Conservation (phyloP, 257 asterid genomes). For the Solanum piurae region DNA sequence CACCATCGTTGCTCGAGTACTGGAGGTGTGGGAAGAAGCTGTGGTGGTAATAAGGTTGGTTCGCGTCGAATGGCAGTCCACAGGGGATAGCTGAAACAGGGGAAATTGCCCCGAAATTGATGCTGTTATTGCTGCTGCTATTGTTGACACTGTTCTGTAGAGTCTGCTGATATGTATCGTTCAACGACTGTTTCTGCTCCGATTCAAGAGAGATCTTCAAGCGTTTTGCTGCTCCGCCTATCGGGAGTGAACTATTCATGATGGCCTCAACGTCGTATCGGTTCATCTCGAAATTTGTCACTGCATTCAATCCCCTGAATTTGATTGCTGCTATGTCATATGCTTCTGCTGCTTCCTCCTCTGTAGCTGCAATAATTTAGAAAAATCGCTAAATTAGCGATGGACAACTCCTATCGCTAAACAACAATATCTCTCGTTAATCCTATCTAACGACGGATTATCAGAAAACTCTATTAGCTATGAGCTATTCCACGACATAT, state of each 20-base stretch:
- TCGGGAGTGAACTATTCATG: slow-evolving; percentile 47
- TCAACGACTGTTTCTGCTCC: slow-evolving; percentile 30
- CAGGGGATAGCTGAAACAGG: slow-evolving; percentile 43
- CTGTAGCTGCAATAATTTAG: slow-evolving; percentile 31
- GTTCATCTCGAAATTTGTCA: slow-evolving; percentile 46
- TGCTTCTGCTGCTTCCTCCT: slow-evolving; percentile 70
- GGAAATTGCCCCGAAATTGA: slow-evolving; percentile 45
- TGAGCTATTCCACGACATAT: background rate
- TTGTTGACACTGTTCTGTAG: slow-evolving; percentile 21
- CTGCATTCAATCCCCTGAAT: slow-evolving; percentile 49
- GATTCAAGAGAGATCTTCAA: slow-evolving; percentile 49
- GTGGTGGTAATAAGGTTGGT: slow-evolving; percentile 24
- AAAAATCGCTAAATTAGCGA: background rate
- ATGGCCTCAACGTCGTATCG: slow-evolving; percentile 55
- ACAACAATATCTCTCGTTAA: background rate
- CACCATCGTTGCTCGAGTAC: slow-evolving; percentile 3
- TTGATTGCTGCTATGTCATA: slow-evolving; percentile 63
- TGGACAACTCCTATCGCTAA: background rate
- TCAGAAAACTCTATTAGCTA: background rate
- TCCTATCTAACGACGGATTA: background rate
- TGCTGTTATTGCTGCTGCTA: slow-evolving; percentile 20
- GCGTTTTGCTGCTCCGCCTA: slow-evolving; percentile 47
- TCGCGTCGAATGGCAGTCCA: slow-evolving; percentile 52
- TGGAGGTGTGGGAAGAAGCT: slow-evolving; percentile 53
- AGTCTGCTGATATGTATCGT: slow-evolving; percentile 16